Evolutionary conservation across 495 filamentous ascomycete genomes (phyloP).

Genomic region (Penicillium soppii): DNA sequence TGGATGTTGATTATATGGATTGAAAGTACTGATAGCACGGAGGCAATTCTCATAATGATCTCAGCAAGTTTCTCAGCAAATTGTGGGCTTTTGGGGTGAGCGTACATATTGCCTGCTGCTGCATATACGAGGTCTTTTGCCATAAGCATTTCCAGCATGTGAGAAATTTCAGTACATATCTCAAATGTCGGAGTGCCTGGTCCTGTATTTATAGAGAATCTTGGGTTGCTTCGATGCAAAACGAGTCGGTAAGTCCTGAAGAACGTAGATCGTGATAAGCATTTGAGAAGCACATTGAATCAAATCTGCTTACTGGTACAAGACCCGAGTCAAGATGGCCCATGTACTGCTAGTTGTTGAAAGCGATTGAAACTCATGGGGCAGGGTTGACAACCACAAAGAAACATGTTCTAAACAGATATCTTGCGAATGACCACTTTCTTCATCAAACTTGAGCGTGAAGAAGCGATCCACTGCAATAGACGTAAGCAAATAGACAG

Average conservation of each 20-base stretch:
- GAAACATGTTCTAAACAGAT: constrained; percentile 13
- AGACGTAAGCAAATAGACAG: background rate
- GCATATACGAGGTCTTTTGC: constrained; percentile 4
- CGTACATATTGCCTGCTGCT: constrained; percentile 9
- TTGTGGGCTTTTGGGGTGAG: background rate
- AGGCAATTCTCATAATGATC: constrained; percentile 10
- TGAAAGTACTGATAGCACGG: constrained; percentile 15
- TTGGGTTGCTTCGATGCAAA: constrained; percentile 11
- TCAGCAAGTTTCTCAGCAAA: background rate
- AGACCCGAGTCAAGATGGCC: constrained; percentile 10
- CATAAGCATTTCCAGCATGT: constrained; percentile 8
- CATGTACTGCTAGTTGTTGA: constrained; percentile 5
- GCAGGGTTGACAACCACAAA: background rate
- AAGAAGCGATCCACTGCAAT: constrained; percentile 10
- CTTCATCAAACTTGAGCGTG: constrained; percentile 10
- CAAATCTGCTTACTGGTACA: constrained; percentile 7
- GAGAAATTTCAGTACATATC: constrained; percentile 9
- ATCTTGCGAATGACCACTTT: constrained; percentile 9
- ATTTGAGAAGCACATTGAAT: background rate
- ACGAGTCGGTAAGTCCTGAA: constrained; percentile 10
- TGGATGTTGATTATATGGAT: constrained; percentile 21
- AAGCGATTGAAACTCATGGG: background rate
- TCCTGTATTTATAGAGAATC: constrained; percentile 5
- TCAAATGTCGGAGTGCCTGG: constrained; percentile 8
- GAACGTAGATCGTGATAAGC: background rate